Conservation (phyloP, 495 filamentous ascomycete species). For the Schizothecium vesticola region DNA sequence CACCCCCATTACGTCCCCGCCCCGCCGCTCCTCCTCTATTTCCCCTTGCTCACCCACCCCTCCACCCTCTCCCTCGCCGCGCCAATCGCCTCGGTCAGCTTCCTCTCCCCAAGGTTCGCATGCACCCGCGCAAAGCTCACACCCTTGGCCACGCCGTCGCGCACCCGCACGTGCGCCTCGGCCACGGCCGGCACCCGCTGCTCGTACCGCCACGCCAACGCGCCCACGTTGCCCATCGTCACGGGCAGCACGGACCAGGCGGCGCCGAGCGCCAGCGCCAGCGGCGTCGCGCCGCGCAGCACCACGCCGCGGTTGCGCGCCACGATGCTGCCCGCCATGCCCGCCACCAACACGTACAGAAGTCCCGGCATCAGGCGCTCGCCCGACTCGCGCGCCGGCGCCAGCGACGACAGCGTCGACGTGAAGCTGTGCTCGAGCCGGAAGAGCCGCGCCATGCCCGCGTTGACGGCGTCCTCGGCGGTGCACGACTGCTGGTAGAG, state of each 20-base stretch:
- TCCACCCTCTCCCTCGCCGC: conserved; percentile 70
- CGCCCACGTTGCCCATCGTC: conserved; percentile 78
- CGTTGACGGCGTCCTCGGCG: conserved; percentile 74
- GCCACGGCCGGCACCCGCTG: conserved; percentile 73
- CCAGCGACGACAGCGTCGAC: conserved; percentile 76
- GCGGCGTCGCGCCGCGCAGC: conserved; percentile 63
- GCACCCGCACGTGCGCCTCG: conserved; percentile 64
- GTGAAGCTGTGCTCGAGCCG: conserved; percentile 79
- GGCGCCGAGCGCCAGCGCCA: conserved; percentile 65
- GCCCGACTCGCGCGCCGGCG: conserved; percentile 71
- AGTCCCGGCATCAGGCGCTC: conserved; percentile 81
- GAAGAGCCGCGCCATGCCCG: conserved; percentile 66
- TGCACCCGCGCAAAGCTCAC: conserved; percentile 66
- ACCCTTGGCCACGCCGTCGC: conserved; percentile 61
- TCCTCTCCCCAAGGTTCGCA: conserved; percentile 59
- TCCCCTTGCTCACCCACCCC: conserved; percentile 84
- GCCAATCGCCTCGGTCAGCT: conserved; percentile 72
- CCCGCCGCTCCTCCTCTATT: conserved; percentile 35
- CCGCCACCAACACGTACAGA: conserved; percentile 83
- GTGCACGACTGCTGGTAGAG: conserved; percentile 65
- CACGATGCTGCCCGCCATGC: conserved; percentile 88
- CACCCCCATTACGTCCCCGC: not conserved
- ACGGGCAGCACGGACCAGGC: conserved; percentile 70
- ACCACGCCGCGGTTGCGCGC: conserved; percentile 78
- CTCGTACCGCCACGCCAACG: conserved; percentile 85